A percentile compares a stretch with the other conserved stretches of the same genome.
Evolutionary conservation across 495 filamentous ascomycete species (phyloP).

Genomic region (Filosporella fistucella): DNA sequence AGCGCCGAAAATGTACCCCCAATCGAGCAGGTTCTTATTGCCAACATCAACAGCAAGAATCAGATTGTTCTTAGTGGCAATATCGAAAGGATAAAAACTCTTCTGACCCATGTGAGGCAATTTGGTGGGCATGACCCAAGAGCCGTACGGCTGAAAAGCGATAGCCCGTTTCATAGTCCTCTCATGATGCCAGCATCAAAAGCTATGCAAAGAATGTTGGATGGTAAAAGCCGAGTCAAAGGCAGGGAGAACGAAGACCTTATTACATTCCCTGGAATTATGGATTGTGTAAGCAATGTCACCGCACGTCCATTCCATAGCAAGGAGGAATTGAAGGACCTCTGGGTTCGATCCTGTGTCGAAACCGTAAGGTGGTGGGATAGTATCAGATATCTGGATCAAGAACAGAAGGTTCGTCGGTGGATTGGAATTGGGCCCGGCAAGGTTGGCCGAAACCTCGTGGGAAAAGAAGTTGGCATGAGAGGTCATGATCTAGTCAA

Average conservation of each 20-base stretch:
- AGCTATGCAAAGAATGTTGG: conserved; percentile 63
- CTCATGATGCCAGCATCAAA: conserved; percentile 83
- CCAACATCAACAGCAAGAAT: conserved; percentile 92
- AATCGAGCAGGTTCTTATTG: conserved; percentile 84
- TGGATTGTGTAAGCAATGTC: conserved; percentile 85
- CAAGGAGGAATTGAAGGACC: conserved; percentile 65
- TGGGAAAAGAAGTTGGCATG: conserved; percentile 94
- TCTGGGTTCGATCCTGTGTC: conserved; percentile 72
- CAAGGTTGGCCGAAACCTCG: conserved; percentile 89
- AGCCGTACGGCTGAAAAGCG: conserved; percentile 80
- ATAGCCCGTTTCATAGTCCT: conserved; percentile 88
- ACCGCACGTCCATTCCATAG: conserved; percentile 71
- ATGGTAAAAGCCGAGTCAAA: conserved; percentile 41
- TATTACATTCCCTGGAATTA: conserved; percentile 61
- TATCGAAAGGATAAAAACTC: conserved; percentile 75
- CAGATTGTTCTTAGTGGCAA: conserved; percentile 93
- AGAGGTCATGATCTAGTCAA: conserved; percentile 67
- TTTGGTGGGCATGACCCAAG: conserved; percentile 92
- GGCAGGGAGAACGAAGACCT: conserved; percentile 46
- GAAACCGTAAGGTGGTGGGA: conserved; percentile 95
- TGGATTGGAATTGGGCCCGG: conserved; percentile 96
- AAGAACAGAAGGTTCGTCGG: conserved; percentile 73
- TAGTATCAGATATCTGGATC: conserved; percentile 83
- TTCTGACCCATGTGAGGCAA: conserved; percentile 85
- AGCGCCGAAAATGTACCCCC: conserved; percentile 59